Base-by-base conservation (phyloP, 306 rosid species). In the Quercus berberidifolia region DNA sequence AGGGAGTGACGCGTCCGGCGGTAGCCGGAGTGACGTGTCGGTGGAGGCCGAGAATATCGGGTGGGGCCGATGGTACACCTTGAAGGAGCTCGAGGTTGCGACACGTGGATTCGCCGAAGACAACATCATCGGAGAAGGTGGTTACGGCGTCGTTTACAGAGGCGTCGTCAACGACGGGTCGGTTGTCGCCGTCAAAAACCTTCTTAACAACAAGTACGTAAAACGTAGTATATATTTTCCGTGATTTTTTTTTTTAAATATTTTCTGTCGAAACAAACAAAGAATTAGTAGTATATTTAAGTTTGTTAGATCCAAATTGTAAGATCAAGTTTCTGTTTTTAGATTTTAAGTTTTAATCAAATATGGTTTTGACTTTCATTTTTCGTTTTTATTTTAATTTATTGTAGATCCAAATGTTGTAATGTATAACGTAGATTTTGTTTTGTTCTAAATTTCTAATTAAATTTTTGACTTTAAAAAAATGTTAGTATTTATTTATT, bases 41-140 rank as follows among this genome's bases (percentile, higher is more conserved):
- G 82, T 73, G 84, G 94, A 88, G 78, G 56, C 87, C 73, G 87
- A 85, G 14, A 84, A 91, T 58, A 88, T 92, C 5, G 99, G 99
- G 76, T 93, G 99, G 99, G 99, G 99, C 3, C 81, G 96, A 30
- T 95, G 99, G 99, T 93, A 91, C 74, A 87, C 88, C 79, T 67
- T 95, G 79, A 87, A 71, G 78, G 99, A 95, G 71, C 90, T 95
- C 71, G 91, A 89, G 72, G 12, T 67, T 1, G 99, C 97, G 55
- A 95, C 99, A 4, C 86, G 89, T 82, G 94, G 88, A 7, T 95
- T 95, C 43, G 46, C 91, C 0, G 82, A 83, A 7, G 87, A 81
- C 86, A 95, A 93, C 84, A 90, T 95, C 77, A 91, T 95, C 76
- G 99, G 99, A 9, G 99, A 93, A 86, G 99, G 99, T 10, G 99